Base-by-base conservation (phyloP, 345 rosid genomes). In the Acer campestre region DNA sequence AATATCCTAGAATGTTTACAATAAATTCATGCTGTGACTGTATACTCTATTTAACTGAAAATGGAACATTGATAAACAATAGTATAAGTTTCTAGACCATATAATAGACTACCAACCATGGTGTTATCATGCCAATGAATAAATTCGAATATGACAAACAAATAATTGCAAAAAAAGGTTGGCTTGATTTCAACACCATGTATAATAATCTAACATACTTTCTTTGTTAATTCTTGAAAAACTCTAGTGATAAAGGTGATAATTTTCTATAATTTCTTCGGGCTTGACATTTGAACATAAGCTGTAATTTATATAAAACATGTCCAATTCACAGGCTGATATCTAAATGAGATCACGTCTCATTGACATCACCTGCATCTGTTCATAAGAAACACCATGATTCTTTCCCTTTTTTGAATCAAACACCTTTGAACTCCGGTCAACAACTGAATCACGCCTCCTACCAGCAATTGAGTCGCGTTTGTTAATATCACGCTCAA, bases 401-500 rank as follows among this genome's bases (percentile, higher is more conserved):
- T 77, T 82, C 76, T 82, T 88, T 44, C 83, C 65, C 76, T 48
- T 88, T 75, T 81, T 88, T 7, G 84, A 64, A 82, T 87, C 93
- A 75, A 79, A 77, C 59, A 79, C 46, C 27, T 86, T 90, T 75
- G 90, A 82, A 79, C 81, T 78, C 82, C 82, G 79, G 66, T 89
- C 93, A 72, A 83, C 80, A 64, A 87, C 61, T 44, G 98, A 93
- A 77, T 95, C 97, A 38, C 87, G 85, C 80, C 90, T 87, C 86
- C 85, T 89, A 69, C 92, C 89, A 84, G 97, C 94, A 81, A 93
- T 42, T 22, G 94, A 89, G 29, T 93, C 98, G n/a, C 89, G 90
- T 82, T 90, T 93, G 83, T 76, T 90, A 77, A 93, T 92, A 75
- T 88, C 97, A 79, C 92, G 94, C 86, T 93, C 97, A 69, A 93